Evolutionary conservation across 2,329 filamentous ascomycete species (phyloP).

Genomic region (Talaromyces sp.): DNA sequence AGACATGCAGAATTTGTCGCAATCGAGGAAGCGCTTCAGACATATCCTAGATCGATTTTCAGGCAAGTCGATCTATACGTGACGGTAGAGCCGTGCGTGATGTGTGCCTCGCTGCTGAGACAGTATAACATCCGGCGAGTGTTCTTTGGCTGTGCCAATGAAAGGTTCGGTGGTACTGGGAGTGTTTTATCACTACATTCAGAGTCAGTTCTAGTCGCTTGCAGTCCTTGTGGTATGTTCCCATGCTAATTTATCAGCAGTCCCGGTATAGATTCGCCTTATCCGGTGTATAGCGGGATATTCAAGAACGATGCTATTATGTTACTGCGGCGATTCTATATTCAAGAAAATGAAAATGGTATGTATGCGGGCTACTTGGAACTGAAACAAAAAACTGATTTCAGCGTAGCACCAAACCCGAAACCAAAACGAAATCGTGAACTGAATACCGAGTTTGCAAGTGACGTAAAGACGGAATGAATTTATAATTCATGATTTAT

Average conservation of each 20-base stretch:
- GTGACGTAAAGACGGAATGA: background rate
- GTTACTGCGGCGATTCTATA: constrained; percentile 87
- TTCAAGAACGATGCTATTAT: constrained; percentile 91
- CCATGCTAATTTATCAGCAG: constrained; percentile 37
- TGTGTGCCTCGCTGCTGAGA: constrained; percentile 90
- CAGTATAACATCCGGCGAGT: constrained; percentile 86
- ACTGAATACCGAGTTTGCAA: constrained; percentile 44
- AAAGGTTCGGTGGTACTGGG: constrained; percentile 94
- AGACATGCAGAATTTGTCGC: constrained; percentile 95
- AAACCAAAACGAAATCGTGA: constrained; percentile 63
- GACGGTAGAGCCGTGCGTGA: constrained; percentile 96
- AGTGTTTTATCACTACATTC: constrained; percentile 85
- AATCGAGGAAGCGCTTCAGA: constrained; percentile 62
- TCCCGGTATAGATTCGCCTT: constrained; percentile 71
- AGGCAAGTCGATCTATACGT: constrained; percentile 81
- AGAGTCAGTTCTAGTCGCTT: constrained; percentile 47
- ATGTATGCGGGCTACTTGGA: constrained; percentile 20
- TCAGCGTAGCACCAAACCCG: constrained; percentile 57
- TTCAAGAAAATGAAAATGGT: constrained; percentile 96
- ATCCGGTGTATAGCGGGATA: constrained; percentile 80
- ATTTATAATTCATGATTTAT: background rate
- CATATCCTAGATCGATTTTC: constrained; percentile 66
- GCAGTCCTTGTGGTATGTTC: background rate
- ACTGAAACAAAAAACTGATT: background rate
- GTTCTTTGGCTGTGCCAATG: constrained; percentile 92